Base-by-base conservation (phyloP, 2,329 filamentous ascomycete genomes). In the Epichloe coenophiala region DNA sequence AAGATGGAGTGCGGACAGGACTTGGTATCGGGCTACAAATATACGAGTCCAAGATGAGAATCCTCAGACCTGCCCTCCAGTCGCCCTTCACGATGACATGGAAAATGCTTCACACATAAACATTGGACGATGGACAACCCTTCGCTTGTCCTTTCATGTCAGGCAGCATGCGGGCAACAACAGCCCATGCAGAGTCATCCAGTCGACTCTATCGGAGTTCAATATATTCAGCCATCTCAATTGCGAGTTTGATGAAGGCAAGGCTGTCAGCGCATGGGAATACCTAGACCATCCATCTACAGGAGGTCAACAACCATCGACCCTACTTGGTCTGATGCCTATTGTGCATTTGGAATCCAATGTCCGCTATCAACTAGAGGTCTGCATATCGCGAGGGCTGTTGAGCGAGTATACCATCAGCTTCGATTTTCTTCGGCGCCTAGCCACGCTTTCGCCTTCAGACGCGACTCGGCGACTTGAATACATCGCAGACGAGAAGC, bases 301-400 rank as follows among this genome's bases (percentile, higher is more conserved):
- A 11, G 23, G 45, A 2, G 48, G 45, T 12, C 61, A 63, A 27
- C 61, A 61, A 17, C 60, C 65, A 3, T 54, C 61, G 3, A 58
- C 63, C 27, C 58, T 65, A 4, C 55, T 68, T 5, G 56, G 11
- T 54, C 53, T 12, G 49, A 51, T 1, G 42, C 52, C 50, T 5
- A 47, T 54, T n/a, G 48, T 64, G 11, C 59, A 64, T 33, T 71
- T 91, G 4, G 69, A 78, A 0, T 96, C 89, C 54, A 69, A 80
- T 1, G 78, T 95, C 1, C 78, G 88, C 15, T 98, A 97, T 61
- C 89, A 95, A 63, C 76, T 98, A 0, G 91, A 98, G 64, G 90
- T 88, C 0, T 97, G 91, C 62, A 75, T 97, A n/a, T 95, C 90
- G 0, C 79, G 84, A 31, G 81, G 83, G 0, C 73, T 81, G 23